Evolutionary conservation across 2,329 filamentous ascomycete genomes (phyloP), one percentile per base, ranked within the genome.

Genomic region (Ceratocystis harringtonii): DNA sequence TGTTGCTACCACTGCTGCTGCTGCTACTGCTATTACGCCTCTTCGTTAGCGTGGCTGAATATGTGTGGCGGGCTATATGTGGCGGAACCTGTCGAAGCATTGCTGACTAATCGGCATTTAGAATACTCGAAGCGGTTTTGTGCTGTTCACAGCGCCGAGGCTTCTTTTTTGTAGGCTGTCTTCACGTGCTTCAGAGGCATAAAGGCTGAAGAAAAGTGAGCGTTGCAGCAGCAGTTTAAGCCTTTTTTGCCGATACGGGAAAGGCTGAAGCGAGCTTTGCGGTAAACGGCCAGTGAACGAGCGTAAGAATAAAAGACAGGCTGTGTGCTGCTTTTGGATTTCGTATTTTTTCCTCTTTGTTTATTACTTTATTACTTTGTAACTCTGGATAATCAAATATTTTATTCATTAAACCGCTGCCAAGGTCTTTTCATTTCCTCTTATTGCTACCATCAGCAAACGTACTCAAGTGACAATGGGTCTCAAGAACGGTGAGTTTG

Each of bases 401-500:
- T 25, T 61, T 55, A 15, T 41, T 36, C 3, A 12, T 36, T 41
- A 8, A 41, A 41, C 36, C 36, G 36, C 36, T 41, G 36, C 36
- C 36, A 41, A 41, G 10, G 12, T 41, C 36, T 41, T 41, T 41
- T 64, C 5, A 36, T 58, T 30, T 58, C 22, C 10, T 58, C 17
- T 64, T 30, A 12, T 44, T 58, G 57, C 22, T 64, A 58, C 19
- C 19, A 48, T 30, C 25, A 28, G 19, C 22, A 30, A 36, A 36
- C 32, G 12, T 10, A 36, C 10, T 22, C 45, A 36, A 28, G n/a
- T 52, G 32, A 64, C 12, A 8, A 67, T 67, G 66, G 48, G 57
- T 41, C 63, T 67, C 30, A 58, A 62, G 25, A 67, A 67, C 50
- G 66, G 65, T 62, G 58, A 43, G 65, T 64, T 43, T 8, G 15